Evolutionary conservation across 768 basidiomycete genomes (phyloP).

Genomic region (Suillus weaverae): DNA sequence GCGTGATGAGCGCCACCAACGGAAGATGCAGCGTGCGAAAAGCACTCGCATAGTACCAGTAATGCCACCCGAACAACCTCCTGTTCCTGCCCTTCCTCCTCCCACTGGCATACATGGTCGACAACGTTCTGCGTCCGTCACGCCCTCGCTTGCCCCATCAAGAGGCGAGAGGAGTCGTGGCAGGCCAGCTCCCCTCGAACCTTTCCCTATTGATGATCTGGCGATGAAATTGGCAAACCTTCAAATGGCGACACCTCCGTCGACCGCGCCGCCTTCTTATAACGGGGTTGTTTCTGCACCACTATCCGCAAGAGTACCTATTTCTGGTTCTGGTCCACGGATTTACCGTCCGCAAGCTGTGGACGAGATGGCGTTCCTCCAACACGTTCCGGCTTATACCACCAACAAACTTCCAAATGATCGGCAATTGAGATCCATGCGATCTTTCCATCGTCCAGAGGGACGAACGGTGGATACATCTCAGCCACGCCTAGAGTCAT

Average conservation of each 20-base stretch:
- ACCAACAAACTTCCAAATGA: slow-evolving; percentile 22
- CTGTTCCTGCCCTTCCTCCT: slow-evolving; percentile 13
- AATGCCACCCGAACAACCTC: slow-evolving; percentile 19
- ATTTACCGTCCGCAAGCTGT: slow-evolving; percentile 21
- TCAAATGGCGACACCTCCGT: slow-evolving; percentile 33
- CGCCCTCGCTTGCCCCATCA: slow-evolving; percentile 18
- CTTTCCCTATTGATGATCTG: slow-evolving; percentile 59
- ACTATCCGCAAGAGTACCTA: slow-evolving; percentile 15
- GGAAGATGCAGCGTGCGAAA: slow-evolving; percentile 48
- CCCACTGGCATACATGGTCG: slow-evolving; percentile 29
- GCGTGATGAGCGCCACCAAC: slow-evolving; percentile 62
- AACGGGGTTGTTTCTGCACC: slow-evolving; percentile 14
- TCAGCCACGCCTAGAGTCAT: slow-evolving; percentile 33
- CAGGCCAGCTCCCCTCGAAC: slow-evolving; percentile 36
- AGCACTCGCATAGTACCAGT: slow-evolving; percentile 17
- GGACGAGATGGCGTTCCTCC: slow-evolving; percentile 16
- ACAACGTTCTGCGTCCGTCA: slow-evolving; percentile 33
- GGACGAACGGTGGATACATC: slow-evolving; percentile 35
- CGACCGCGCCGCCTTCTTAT: slow-evolving; percentile 11
- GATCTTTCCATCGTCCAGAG: slow-evolving; percentile 61
- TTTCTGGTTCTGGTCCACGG: slow-evolving; percentile 18
- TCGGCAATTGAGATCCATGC: slow-evolving; percentile 44
- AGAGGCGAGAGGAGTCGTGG: slow-evolving; percentile 46
- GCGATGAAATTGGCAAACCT: slow-evolving; percentile 56
- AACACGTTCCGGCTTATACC: slow-evolving; percentile 23